phyloP scores from a whole-genome alignment of 441 rosid species.

The Manihot esculenta region DNA sequence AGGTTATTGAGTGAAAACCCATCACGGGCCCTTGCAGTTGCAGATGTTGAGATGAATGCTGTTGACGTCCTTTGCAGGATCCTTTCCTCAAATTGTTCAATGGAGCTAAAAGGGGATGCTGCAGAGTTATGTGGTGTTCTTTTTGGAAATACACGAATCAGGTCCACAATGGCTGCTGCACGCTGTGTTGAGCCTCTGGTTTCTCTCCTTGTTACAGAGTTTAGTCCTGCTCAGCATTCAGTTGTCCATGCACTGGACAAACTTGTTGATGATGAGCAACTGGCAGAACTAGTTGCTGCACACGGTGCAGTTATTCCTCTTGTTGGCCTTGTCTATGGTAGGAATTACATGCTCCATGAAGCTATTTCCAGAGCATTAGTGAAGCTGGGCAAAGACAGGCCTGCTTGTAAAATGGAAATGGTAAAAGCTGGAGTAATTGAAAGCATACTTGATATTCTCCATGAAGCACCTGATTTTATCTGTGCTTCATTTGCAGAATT shows the following conservation, averaged over 20 bases:
- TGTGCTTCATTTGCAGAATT: slow-evolving; percentile 94
- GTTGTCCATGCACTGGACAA: slow-evolving; percentile 95
- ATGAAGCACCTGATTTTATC: slow-evolving; percentile 95
- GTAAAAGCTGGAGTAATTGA: slow-evolving; percentile 98
- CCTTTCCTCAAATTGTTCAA: slow-evolving; percentile 88
- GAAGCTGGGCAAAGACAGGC: slow-evolving; percentile 98
- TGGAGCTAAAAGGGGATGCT: slow-evolving; percentile 99
- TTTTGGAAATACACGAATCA: slow-evolving; percentile 88
- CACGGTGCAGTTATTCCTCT: slow-evolving; percentile 99
- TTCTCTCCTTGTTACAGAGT: slow-evolving; percentile 90
- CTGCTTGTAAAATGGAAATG: slow-evolving; percentile 98
- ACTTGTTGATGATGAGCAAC: slow-evolving; percentile 97
- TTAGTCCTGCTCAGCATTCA: slow-evolving; percentile 93
- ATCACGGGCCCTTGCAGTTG: slow-evolving; percentile 92
- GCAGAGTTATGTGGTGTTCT: slow-evolving; percentile 98
- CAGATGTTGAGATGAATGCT: slow-evolving; percentile 99
- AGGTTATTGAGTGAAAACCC: slow-evolving; percentile 96
- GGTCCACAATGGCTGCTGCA: slow-evolving; percentile 98
- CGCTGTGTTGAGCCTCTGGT: slow-evolving; percentile 99
- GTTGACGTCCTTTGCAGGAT: slow-evolving; percentile 99
- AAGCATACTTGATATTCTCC: slow-evolving; percentile 87
- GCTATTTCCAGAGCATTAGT: slow-evolving; percentile 97
- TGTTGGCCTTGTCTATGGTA: slow-evolving; percentile 96
- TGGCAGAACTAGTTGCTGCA: slow-evolving; percentile 98
- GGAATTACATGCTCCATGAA: slow-evolving; percentile 91